Evolutionary conservation across 768 basidiomycete genomes (phyloP), one percentile per base, ranked within the genome.

Genomic region (Pleurotus cornucopiae): DNA sequence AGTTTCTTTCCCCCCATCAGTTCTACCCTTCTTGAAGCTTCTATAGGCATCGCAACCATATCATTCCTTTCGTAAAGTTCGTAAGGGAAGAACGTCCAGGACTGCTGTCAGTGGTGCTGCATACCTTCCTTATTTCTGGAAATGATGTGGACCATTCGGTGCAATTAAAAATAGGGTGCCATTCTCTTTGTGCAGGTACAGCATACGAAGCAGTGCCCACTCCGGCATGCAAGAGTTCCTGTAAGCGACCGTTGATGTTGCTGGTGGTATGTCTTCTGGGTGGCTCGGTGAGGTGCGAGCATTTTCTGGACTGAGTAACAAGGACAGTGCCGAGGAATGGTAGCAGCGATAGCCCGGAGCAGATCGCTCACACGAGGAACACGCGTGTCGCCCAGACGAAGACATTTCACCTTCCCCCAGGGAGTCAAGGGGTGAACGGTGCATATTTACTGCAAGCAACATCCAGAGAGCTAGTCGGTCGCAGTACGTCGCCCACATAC

Each of bases 1-100:
- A 47, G 23, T 62, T 38, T 58, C 71, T 68, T 30, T 68, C 72
- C 11, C 82, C 85, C 89, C 89, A 94, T 9, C 80, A 72, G 43
- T 62, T 60, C 43, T 34, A 9, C 30, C 30, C 30, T 34, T 34
- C 30, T 34, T 34, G 67, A 71, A 23, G 91, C 92, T 58, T 91
- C 79, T 0, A 81, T 78, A 0, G 74, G 75, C 34, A 94, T 70
- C 62, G 84, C 76, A 43, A 76, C 75, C 78, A 93, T 83, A 59
- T 88, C 73, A 41, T 78, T 64, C 92, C 76, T 2, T 75, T 73
- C 5, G 77, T 79, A 40, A 82, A 83, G 63, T 83, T 91, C 57
- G 87, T 89, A 0, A 81, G 80, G 1, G 76, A 81, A 59, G 80
- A 80, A 40, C 71, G 63, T 0, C 87, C 85, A 1, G 74, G 64